These are phyloP conservation scores for Cryptococcus floricola DNA, from an alignment of 1,284 basidiomycete genomes.

Conservation along the genomic window DNA sequence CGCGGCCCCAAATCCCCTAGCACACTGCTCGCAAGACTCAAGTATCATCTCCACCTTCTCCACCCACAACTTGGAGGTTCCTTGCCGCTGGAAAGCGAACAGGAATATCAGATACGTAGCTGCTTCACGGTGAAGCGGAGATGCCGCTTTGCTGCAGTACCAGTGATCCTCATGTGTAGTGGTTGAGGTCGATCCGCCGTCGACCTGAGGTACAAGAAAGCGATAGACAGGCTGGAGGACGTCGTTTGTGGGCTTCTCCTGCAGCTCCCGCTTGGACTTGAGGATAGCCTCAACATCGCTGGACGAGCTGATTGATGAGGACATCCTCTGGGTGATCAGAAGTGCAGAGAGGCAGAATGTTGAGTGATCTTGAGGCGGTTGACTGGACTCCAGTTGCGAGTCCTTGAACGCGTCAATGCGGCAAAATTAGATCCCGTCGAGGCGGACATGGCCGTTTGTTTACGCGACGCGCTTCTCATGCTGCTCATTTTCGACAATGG, in stretches of 20 bases:
- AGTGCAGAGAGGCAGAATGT: too few relatives aligned
- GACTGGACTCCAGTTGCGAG: too few relatives aligned
- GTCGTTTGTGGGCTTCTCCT: conserved; percentile 48
- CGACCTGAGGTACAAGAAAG: conserved; percentile 51
- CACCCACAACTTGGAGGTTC: conserved; percentile 62
- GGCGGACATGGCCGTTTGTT: too few relatives aligned
- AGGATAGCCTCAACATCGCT: conserved; percentile 37
- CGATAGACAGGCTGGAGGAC: conserved; percentile 57
- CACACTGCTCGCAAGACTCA: conserved; percentile 62
- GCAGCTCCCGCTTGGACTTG: conserved; percentile 13
- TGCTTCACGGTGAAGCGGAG: conserved; percentile 43
- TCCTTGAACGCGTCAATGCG: too few relatives aligned
- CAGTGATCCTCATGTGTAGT: conserved; percentile 26
- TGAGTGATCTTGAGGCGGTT: too few relatives aligned
- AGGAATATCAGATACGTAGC: conserved; percentile 75
- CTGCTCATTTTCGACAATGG: too few relatives aligned
- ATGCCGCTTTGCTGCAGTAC: conserved; percentile 34
- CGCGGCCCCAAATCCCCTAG: conserved; percentile 60
- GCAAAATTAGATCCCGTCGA: too few relatives aligned
- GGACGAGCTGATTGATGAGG: too few relatives aligned
- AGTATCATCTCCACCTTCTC: conserved; percentile 58
- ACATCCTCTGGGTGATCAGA: too few relatives aligned
- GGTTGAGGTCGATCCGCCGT: conserved; percentile 10
- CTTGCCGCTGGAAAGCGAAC: conserved; percentile 65
- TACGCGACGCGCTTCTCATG: too few relatives aligned